Base-by-base conservation (phyloP, 2,329 filamentous ascomycete genomes). In the Rhytidhysteron rufulum region DNA sequence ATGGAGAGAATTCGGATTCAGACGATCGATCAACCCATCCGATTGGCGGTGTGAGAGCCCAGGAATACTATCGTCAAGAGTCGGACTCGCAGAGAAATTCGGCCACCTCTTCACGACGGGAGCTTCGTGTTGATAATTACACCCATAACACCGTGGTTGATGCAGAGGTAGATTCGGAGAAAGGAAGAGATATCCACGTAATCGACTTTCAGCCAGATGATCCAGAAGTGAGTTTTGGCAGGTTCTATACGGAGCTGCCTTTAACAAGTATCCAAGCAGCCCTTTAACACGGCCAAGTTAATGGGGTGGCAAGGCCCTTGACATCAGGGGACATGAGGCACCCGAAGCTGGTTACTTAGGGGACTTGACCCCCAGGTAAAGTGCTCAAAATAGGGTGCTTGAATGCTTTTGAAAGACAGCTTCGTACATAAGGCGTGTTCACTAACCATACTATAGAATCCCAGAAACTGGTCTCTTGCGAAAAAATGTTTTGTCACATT, bases 121-220 rank as follows among this genome's bases (percentile, higher is more conserved):
- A 41, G 40, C 57, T 41, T 31, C 45, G 37, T 2, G 44, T 55
- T 3, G 51, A 51, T 1, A 49, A 47, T 13, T 51, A 59, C 33
- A 19, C 37, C 15, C 46, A 62, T 40, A 70, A 70, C 36, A 48
- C 67, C 20, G 57, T 62, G 3, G 72, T 65, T 32, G 69, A 69
- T 16, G 60, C 67, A 7, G 56, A 54, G 21, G 56, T 75, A 11
- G 74, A 79, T 51, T 62, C 68, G 1, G 76, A 79, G 48, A 78
- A 77, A 47, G 74, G 74, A 1, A 65, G 58, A 43, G 73, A 79
- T 52, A 52, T 68, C 6, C 58, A 72, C 39, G 56, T 80, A 5
- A 67, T 80, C 5, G 63, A 68, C 25, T 74, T 66, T 48, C 71
- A 69, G 1, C 62, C 67, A 0, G 51, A 73, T 41, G 76, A 78